Percentiles rank a stretch among this genome's conserved stretches.
Evolutionary conservation across 192 early-diverging fungal genomes (phyloP).

Genomic region (Mortierella claussenii): DNA sequence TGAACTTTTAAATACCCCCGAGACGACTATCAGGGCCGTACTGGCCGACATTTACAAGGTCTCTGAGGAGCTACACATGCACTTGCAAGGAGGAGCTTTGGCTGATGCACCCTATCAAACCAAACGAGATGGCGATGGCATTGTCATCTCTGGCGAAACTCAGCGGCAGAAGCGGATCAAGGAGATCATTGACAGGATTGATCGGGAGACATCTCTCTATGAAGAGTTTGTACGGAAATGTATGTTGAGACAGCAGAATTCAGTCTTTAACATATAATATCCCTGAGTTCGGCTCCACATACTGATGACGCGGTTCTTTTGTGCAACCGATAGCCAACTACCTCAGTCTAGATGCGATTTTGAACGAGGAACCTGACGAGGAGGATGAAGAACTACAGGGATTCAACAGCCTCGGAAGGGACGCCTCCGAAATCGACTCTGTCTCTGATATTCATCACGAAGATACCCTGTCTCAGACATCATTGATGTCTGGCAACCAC

Average conservation of each 20-base stretch:
- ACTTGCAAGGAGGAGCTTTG: constrained; percentile 68
- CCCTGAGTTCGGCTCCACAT: no score
- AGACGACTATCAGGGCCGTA: constrained; percentile 61
- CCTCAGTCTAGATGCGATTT: constrained; percentile 66
- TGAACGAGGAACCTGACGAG: constrained; percentile 64
- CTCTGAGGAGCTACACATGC: constrained; percentile 68
- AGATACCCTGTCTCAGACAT: constrained; percentile 42
- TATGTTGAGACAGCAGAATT: no score
- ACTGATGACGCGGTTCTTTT: no score
- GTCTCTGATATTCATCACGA: constrained; percentile 55
- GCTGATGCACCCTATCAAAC: constrained; percentile 30
- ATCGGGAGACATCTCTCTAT: constrained; percentile 65
- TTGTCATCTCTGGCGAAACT: constrained; percentile 49
- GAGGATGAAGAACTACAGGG: constrained; percentile 58
- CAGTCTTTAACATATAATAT: no score
- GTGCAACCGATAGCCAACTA: constrained; percentile 62
- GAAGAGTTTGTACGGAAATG: constrained; percentile 72
- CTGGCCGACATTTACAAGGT: constrained; percentile 64
- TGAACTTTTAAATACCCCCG: constrained; percentile 63
- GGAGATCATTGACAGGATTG: constrained; percentile 61
- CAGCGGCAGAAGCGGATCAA: constrained; percentile 59
- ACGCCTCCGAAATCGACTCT: constrained; percentile 60
- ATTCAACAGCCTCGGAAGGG: constrained; percentile 35
- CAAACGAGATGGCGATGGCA: constrained; percentile 26
- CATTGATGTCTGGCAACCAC: constrained; percentile 30